A percentile compares a stretch with the other conserved stretches of the same genome.
Conservation (phyloP, 306 rosid genomes). For the Prunus armeniaca region DNA sequence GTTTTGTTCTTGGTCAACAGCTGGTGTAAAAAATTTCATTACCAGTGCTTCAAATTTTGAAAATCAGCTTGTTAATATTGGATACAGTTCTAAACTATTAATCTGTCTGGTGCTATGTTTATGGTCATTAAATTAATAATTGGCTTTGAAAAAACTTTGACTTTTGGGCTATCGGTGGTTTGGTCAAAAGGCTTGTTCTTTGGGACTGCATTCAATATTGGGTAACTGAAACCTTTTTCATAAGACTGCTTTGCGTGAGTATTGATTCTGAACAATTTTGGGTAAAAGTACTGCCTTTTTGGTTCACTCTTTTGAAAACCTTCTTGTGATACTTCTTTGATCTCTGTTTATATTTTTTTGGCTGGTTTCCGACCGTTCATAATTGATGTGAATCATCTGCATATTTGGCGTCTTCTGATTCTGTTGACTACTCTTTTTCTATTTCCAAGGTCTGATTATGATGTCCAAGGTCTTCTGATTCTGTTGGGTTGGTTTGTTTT, state of each 20-base stretch:
- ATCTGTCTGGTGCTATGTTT: neutral
- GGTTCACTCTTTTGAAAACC: neutral
- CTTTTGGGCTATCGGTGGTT: neutral
- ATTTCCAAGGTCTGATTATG: no score
- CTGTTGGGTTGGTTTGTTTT: no score
- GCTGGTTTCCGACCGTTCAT: neutral
- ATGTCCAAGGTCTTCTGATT: no score
- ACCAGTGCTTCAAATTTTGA: neutral
- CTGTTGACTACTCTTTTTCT: neutral
- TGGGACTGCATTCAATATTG: no score
- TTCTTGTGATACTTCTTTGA: neutral
- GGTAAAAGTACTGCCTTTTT: neutral
- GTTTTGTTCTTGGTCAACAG: neutral
- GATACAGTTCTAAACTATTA: neutral
- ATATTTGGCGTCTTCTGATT: neutral
- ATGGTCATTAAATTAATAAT: no score
- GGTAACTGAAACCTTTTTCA: no score
- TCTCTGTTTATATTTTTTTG: neutral
- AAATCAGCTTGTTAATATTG: neutral
- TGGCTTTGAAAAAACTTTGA: neutral
- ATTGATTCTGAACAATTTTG: neutral
- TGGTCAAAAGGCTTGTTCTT: neutral
- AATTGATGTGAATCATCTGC: neutral
- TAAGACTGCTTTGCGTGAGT: no score
- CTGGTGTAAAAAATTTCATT: neutral